Conservation (phyloP, 306 rosid species). For the Vicia faba region DNA sequence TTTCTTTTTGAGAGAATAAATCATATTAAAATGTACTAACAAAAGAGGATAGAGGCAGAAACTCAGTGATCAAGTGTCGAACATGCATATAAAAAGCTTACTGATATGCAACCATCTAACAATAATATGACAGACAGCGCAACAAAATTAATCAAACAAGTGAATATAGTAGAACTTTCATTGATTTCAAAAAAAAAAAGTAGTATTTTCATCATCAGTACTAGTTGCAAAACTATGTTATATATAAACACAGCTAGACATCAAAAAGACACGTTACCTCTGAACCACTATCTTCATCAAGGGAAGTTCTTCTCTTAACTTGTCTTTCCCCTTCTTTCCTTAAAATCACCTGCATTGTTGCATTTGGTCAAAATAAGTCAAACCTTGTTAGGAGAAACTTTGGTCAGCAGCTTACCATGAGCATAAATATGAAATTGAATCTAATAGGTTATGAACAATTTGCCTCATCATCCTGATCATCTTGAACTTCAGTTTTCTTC, state of each 20-base stretch:
- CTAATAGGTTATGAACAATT: constrained; percentile 39
- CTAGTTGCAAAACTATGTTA: constrained; percentile 24
- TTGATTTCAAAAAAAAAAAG: no score
- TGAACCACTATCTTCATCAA: constrained; percentile 63
- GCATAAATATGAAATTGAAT: constrained; percentile 39
- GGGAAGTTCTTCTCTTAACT: constrained; percentile 63
- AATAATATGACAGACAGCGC: constrained; percentile 4
- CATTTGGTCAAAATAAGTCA: constrained; percentile 47
- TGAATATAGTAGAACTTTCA: constrained; percentile 8
- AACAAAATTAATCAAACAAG: constrained; percentile 21
- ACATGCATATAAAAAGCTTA: constrained; percentile 21
- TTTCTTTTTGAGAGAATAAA: constrained; percentile 7
- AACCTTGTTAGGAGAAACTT: constrained; percentile 37
- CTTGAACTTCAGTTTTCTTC: constrained; percentile 63
- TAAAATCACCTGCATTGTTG: constrained; percentile 56
- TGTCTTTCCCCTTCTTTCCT: constrained; percentile 54
- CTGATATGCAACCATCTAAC: constrained; percentile 2
- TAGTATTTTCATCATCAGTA: constrained; percentile 25
- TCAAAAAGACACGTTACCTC: constrained; percentile 55
- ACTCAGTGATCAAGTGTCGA: constrained; percentile 22
- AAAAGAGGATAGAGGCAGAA: constrained; percentile 22
- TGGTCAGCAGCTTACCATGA: constrained; percentile 33
- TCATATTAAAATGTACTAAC: constrained; percentile 16
- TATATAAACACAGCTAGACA: constrained; percentile 15
- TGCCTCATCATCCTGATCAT: constrained; percentile 81